Conservation (phyloP, 352 stramenopile species). For the Globisporangium emineosum region DNA sequence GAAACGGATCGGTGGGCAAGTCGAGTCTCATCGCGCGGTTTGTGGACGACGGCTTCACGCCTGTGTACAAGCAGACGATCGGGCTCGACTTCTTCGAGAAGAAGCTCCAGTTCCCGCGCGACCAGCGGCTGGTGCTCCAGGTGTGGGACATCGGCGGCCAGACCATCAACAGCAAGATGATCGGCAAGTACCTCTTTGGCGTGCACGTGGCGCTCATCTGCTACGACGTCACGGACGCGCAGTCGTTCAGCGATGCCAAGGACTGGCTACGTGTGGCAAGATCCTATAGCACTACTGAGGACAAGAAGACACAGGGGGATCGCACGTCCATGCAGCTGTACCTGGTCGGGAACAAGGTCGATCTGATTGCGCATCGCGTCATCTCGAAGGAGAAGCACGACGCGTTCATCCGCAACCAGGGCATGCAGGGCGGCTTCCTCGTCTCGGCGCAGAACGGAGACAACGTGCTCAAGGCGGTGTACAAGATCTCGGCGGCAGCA, state of each 20-base stretch:
- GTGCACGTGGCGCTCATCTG: constrained; percentile 78
- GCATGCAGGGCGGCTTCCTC: constrained; percentile 69
- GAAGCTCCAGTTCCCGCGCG: constrained; percentile 68
- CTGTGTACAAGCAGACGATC: constrained; percentile 86
- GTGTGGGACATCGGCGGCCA: constrained; percentile 90
- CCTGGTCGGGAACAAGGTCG: constrained; percentile 87
- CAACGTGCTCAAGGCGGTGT: constrained; percentile 79
- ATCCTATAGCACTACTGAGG: constrained; percentile 14
- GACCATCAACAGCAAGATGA: constrained; percentile 87
- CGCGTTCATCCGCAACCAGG: constrained; percentile 61
- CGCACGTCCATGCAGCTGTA: constrained; percentile 56
- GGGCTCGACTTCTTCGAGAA: constrained; percentile 89
- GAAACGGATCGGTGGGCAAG: constrained; percentile 87
- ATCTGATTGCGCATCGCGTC: constrained; percentile 75
- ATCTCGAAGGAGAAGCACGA: constrained; percentile 71
- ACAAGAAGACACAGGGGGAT: background rate
- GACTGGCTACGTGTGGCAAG: constrained; percentile 68
- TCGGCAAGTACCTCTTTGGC: constrained; percentile 82
- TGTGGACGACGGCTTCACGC: constrained; percentile 73
- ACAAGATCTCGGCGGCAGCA: constrained; percentile 65
- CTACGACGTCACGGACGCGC: constrained; percentile 84
- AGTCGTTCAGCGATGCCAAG: constrained; percentile 79
- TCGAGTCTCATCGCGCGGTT: constrained; percentile 84
- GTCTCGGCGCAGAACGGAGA: constrained; percentile 82
- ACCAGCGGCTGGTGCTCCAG: constrained; percentile 74